Conservation (phyloP, 805 yeast genomes). For the Cyberlindnera sargentensis region DNA sequence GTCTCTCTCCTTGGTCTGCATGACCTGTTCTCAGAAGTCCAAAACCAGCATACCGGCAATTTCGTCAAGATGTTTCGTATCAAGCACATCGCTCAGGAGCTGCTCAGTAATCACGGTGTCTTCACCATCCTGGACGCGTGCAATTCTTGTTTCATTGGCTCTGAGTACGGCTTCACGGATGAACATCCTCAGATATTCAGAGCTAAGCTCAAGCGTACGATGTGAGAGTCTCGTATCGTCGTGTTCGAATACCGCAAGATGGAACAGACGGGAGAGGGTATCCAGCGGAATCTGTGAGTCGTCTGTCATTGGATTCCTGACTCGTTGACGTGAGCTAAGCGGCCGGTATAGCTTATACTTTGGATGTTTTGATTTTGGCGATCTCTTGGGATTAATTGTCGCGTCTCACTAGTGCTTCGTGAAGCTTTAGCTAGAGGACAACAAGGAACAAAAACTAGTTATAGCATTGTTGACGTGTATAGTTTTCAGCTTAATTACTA, state of each 20-base stretch:
- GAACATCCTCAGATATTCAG: slow-evolving; percentile 50
- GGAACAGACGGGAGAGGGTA: slow-evolving; percentile 46
- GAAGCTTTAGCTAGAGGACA: too few relatives aligned
- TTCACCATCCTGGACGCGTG: slow-evolving; percentile 7
- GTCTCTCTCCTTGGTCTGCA: too few relatives aligned
- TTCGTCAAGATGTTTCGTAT: slow-evolving; percentile 46
- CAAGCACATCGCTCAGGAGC: slow-evolving; percentile 31
- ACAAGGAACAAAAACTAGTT: too few relatives aligned
- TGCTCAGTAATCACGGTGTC: slow-evolving; percentile 11
- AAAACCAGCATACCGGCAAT: slow-evolving; percentile 50
- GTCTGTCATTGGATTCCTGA: slow-evolving; percentile 2
- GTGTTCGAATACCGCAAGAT: slow-evolving; percentile 42
- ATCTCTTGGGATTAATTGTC: background rate
- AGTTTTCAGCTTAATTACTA: too few relatives aligned
- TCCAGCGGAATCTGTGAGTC: slow-evolving; percentile 19
- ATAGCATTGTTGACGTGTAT: too few relatives aligned
- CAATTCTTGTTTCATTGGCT: slow-evolving; percentile 45
- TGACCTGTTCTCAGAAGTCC: slow-evolving; percentile 37
- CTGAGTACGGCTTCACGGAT: slow-evolving; percentile 52
- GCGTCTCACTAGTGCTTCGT: too few relatives aligned
- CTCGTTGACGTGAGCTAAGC: background rate
- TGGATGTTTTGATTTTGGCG: background rate
- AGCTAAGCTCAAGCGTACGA: slow-evolving; percentile 40
- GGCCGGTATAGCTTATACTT: background rate
- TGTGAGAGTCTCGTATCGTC: slow-evolving; percentile 40